phyloP scores from a whole-genome alignment of 2,329 filamentous ascomycete genomes.

The Zymoseptoria tritici region DNA sequence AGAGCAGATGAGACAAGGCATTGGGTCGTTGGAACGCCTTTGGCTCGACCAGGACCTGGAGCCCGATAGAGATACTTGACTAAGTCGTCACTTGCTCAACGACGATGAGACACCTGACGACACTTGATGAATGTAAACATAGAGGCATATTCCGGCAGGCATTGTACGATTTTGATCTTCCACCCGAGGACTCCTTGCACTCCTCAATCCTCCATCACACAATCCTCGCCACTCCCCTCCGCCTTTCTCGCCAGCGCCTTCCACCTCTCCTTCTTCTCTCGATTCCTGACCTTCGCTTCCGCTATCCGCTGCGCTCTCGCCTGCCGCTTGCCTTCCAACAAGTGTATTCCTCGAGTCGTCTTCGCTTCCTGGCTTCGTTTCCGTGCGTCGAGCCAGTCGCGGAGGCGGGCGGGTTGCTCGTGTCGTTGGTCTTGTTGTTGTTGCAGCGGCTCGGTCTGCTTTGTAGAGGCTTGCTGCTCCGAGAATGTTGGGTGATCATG shows the following conservation, averaged over 20 bases:
- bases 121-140: no score
- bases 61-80: background rate
- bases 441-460: no score
- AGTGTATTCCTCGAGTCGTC: no score
- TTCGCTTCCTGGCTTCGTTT: no score
- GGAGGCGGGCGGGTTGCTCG: no score
- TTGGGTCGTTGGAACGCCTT: slow-evolving; percentile 6
- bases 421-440: no score
- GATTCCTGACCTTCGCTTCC: background rate
- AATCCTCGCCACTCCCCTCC: background rate
- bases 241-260: background rate
- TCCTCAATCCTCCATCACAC: background rate
- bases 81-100: background rate
- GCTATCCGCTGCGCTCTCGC: background rate
- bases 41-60: background rate
- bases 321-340: background rate
- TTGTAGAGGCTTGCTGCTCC: background rate
- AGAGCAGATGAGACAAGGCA: no score
- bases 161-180: background rate
- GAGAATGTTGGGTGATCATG: background rate
- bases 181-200: background rate
- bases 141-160: no score
- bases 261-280: background rate
- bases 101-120: background rate
- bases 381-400: no score